Conservation (phyloP, 1,139 yeast genomes). For the Pichia sorboxylosa region DNA sequence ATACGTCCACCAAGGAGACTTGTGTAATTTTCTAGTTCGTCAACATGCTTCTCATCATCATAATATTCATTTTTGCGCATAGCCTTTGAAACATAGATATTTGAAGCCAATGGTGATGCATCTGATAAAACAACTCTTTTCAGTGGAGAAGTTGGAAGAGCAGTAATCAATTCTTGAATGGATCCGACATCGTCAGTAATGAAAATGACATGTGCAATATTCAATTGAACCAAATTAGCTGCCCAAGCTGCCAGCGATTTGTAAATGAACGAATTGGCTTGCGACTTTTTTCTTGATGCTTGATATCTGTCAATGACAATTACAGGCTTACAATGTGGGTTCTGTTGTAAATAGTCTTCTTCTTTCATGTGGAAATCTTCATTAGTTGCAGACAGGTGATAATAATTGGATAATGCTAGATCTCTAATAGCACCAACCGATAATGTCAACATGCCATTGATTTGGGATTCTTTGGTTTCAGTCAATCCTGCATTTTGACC, state of each 20-base stretch:
- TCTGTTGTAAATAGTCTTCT: constrained; percentile 73
- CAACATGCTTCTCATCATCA: constrained; percentile 13
- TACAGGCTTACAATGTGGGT: constrained; percentile 82
- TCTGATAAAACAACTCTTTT: constrained; percentile 67
- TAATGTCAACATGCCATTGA: constrained; percentile 68
- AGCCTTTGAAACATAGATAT: constrained; percentile 57
- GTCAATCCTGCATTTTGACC: constrained; percentile 92
- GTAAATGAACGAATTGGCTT: constrained; percentile 57
- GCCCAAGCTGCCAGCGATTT: constrained; percentile 84
- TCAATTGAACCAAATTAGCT: constrained; percentile 58
- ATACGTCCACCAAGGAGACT: constrained; percentile 87
- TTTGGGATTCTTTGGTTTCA: constrained; percentile 74
- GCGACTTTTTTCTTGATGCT: constrained; percentile 39
- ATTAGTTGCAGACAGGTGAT: constrained; percentile 24
- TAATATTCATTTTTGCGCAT: constrained; percentile 23
- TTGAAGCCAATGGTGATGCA: constrained; percentile 65
- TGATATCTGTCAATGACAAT: constrained; percentile 69
- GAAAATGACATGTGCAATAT: constrained; percentile 80
- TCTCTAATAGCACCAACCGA: constrained; percentile 63
- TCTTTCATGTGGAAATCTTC: constrained; percentile 36
- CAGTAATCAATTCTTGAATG: constrained; percentile 50
- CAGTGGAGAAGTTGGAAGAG: constrained; percentile 81
- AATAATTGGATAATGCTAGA: constrained; percentile 42
- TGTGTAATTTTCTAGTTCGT: constrained; percentile 41
- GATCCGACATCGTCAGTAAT: constrained; percentile 80